Evolutionary conservation across 2,329 filamentous ascomycete genomes (phyloP), one percentile per base, ranked within the genome.

Genomic region (Talaromyces sp.): DNA sequence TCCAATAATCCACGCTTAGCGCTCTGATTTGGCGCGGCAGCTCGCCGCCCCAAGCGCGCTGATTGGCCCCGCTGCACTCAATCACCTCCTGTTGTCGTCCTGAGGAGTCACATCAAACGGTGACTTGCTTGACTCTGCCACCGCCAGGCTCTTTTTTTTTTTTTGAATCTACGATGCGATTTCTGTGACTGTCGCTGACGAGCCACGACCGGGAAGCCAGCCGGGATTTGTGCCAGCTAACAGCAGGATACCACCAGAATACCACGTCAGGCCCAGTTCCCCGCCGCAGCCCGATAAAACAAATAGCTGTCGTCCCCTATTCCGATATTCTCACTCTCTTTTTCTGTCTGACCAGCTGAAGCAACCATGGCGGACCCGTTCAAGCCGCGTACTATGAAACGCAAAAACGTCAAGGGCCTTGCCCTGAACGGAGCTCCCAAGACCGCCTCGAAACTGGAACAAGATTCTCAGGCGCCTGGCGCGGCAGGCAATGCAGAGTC

Each of bases 371-470:
- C 82, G 65, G 84, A 87, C 71, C 77, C 79, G 58, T 86, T 88
- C 77, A 83, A 86, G 74, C 80, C 83, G 60, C 81, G 84, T 73
- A 96, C 95, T 64, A 89, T 99, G 88, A 98, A 97, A 87, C 89
- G 93, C 83, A 97, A 98, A 86, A 99, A 99, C 75, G 89, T 96
- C 77, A 98, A 98, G 81, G 93, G 93, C 41, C 88, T 99, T 56
- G 93, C 92, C 67, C 82, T 99, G 72, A 93, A 86, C 70, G 87
- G 90, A 55, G 87, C 89, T 53, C 88, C 91, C 49, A 91, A 91
- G 65, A 71, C 81, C 64, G 81, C 85, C 55, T 80, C 86, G 58
- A 85, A 87, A 58, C 87, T 90, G 31, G 89, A 91, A 69, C 88
- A 86, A 62, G 90, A 89, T 71, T 73, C 82, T 53, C 86, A 87